Percentiles rank a stretch among this genome's conserved stretches.
Evolutionary conservation across 1,284 basidiomycete genomes (phyloP).

Genomic region (Meripilus lineatus): DNA sequence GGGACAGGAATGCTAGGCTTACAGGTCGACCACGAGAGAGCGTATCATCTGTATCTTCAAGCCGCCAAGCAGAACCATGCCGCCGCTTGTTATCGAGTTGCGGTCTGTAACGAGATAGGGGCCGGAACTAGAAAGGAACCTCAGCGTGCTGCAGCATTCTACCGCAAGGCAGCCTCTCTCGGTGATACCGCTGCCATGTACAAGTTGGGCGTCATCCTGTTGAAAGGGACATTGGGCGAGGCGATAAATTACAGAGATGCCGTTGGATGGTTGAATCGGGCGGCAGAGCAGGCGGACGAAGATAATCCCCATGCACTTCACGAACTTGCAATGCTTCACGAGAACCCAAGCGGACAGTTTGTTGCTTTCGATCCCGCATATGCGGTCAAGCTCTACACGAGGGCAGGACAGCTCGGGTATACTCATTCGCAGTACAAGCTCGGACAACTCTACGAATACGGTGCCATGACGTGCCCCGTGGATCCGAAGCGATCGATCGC

Average conservation of each 20-base stretch:
- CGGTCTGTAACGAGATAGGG: slow-evolving; percentile 99
- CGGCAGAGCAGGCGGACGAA: slow-evolving; percentile 96
- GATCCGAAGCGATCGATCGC: slow-evolving; percentile 93
- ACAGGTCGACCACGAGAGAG: slow-evolving; percentile 95
- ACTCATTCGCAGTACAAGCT: slow-evolving; percentile 94
- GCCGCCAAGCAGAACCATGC: slow-evolving; percentile 97
- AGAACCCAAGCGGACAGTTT: slow-evolving; percentile 62
- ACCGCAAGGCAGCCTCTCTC: slow-evolving; percentile 92
- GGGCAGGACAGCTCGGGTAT: slow-evolving; percentile 92
- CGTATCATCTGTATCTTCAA: slow-evolving; percentile 97
- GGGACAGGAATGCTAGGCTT: slow-evolving; percentile 94
- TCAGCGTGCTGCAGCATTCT: slow-evolving; percentile 89
- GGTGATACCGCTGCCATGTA: slow-evolving; percentile 99
- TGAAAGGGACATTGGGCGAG: slow-evolving; percentile 84
- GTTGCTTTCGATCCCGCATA: slow-evolving; percentile 74
- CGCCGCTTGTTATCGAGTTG: slow-evolving; percentile 93
- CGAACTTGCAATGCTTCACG: slow-evolving; percentile 92
- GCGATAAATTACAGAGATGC: slow-evolving; percentile 87
- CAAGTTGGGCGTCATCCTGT: slow-evolving; percentile 94
- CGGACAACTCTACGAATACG: slow-evolving; percentile 94
- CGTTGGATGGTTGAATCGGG: slow-evolving; percentile 91
- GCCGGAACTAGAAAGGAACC: slow-evolving; percentile 93
- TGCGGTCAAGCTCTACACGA: slow-evolving; percentile 85
- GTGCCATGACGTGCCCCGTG: slow-evolving; percentile 82
- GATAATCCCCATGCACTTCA: slow-evolving; percentile 98